These are phyloP conservation scores for Vickermania spadyakhi DNA, from an alignment of 208 protist species.

Conservation along the genomic window DNA sequence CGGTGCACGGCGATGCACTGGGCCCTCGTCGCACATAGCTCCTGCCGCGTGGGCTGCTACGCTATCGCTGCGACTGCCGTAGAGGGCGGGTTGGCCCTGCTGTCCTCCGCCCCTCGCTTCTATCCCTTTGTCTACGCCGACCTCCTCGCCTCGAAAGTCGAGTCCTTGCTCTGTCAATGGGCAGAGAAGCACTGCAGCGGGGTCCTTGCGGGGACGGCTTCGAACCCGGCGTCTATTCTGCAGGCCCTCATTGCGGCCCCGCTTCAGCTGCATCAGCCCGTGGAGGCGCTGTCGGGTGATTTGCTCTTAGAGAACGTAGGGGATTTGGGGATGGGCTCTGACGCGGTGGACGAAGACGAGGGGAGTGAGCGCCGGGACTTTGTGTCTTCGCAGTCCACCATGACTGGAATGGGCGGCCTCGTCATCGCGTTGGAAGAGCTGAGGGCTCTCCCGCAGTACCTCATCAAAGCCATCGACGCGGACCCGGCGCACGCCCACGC, in stretches of 20 bases:
- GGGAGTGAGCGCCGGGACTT: not conserved
- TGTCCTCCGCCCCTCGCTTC: not conserved
- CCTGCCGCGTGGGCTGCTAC: conserved; percentile 6
- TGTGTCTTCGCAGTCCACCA: not conserved
- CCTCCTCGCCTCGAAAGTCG: not conserved
- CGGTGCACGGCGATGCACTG: conserved; percentile 12
- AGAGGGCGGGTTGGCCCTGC: conserved; percentile 8
- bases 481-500: not conserved
- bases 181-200: not conserved
- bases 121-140: not conserved
- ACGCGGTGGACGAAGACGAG: not conserved
- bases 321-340: not conserved
- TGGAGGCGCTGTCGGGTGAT: not conserved
- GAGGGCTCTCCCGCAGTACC: not conserved
- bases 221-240: not conserved
- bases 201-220: not conserved
- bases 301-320: not conserved
- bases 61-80: conserved; percentile 10
- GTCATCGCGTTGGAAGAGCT: not conserved
- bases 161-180: not conserved
- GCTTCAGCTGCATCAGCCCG: not conserved
- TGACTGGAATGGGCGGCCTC: not conserved
- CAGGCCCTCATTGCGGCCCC: not conserved
- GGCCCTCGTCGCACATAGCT: conserved; percentile 16
- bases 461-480: not conserved